These are phyloP conservation scores for Cyanidioschyzon merolae DNA, from an alignment of 23 red algal genomes.

Conservation along the genomic window DNA sequence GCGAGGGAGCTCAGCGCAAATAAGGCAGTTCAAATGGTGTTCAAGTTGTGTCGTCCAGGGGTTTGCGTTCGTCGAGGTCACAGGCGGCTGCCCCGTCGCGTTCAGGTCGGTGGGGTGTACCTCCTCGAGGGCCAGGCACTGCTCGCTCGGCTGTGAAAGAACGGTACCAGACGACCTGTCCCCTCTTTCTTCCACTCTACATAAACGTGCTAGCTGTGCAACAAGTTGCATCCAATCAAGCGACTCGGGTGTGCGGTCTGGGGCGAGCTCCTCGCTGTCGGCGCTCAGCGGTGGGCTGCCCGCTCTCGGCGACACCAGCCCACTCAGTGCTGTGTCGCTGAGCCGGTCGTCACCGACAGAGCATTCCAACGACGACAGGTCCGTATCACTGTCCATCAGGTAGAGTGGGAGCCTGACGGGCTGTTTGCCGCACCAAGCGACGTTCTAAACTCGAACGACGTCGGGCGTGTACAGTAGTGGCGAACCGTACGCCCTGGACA, in stretches of 20 bases:
- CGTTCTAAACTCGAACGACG: no score
- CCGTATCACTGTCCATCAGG: background rate
- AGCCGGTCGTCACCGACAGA: background rate
- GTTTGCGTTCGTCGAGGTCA: no score
- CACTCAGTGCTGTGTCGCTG: background rate
- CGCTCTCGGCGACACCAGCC: no score
- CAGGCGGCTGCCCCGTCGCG: no score
- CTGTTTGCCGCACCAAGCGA: no score
- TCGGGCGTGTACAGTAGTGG: no score
- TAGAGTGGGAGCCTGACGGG: no score
- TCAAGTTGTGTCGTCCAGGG: background rate
- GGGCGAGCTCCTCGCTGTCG: background rate
- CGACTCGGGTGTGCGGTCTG: background rate
- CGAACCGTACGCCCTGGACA: no score
- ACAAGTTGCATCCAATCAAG: conserved; percentile 15
- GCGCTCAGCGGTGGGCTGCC: background rate
- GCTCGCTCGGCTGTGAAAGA: no score
- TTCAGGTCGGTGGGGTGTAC: no score
- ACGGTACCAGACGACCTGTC: no score
- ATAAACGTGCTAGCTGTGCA: background rate
- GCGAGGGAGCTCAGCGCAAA: background rate
- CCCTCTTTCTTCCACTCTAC: background rate
- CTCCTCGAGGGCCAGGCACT: no score
- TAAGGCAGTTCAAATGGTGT: background rate
- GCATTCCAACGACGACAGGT: background rate